Conservation (phyloP, 2,329 filamentous ascomycete genomes). For the Aspergillus neoniger region DNA sequence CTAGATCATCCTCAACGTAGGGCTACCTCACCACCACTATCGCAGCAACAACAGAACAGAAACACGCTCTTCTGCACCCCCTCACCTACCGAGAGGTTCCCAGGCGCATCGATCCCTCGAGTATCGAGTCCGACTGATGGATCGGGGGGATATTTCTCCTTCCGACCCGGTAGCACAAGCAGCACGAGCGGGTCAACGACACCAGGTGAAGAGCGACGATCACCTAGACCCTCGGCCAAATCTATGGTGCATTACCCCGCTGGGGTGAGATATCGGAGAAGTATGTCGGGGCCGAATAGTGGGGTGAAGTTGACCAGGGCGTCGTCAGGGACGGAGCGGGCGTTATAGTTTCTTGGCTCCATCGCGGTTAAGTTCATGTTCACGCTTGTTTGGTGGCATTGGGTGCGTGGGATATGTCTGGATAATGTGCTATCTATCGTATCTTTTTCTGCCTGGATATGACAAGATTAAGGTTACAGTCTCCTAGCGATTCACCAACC, state of each 20-base stretch:
- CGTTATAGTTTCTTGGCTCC: too few species aligned
- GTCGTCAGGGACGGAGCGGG: background rate
- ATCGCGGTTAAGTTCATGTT: background rate
- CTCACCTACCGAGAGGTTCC: background rate
- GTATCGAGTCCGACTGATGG: background rate
- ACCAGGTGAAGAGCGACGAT: constrained; percentile 1
- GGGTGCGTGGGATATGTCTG: background rate
- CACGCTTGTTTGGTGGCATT: background rate
- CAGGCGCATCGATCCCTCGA: background rate
- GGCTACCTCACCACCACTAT: background rate
- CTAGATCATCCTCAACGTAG: background rate
- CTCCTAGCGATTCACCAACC: background rate
- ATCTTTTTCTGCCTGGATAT: too few species aligned
- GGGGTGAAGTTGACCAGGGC: background rate
- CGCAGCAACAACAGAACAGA: background rate
- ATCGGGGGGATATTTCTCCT: background rate
- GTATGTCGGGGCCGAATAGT: constrained; percentile 7
- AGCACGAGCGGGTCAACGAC: constrained; percentile 1
- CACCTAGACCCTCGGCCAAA: background rate
- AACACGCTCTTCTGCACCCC: background rate
- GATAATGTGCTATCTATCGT: background rate
- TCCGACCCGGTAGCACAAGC: background rate
- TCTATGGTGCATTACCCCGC: constrained; percentile 5
- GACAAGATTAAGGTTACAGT: too few species aligned
- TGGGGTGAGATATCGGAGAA: constrained; percentile 1